phyloP scores from a whole-genome alignment of 257 asterid species.

The Plantago elongata region DNA sequence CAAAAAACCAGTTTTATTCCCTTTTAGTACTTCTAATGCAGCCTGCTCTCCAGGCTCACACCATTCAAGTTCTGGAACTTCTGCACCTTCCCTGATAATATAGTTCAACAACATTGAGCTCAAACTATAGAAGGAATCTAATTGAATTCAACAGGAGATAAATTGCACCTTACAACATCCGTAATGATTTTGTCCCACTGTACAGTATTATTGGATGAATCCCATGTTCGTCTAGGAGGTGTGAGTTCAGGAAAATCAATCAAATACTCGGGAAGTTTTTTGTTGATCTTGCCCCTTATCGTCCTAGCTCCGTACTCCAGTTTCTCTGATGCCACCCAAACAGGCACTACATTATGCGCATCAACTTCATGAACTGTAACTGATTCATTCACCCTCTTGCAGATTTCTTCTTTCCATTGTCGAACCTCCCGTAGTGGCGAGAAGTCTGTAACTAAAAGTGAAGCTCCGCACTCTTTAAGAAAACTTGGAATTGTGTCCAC shows the following conservation, averaged over 20 bases:
- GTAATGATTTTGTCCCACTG: slow-evolving; percentile 71
- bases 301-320: slow-evolving; percentile 89
- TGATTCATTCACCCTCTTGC: slow-evolving; percentile 47
- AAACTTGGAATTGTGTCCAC: slow-evolving; percentile 73
- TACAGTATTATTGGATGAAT: slow-evolving; percentile 27
- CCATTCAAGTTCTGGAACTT: slow-evolving; percentile 96
- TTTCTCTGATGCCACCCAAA: slow-evolving; percentile 86
- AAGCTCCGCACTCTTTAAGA: slow-evolving; percentile 72
- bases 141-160: slow-evolving; percentile 4
- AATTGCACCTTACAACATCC: slow-evolving; percentile 55
- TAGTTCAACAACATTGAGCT: slow-evolving; percentile 19
- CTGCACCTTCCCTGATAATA: slow-evolving; percentile 77
- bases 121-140: slow-evolving; percentile 5
- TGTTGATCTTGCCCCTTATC: slow-evolving; percentile 72
- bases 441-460: slow-evolving; percentile 91
- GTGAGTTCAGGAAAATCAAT: slow-evolving; percentile 59
- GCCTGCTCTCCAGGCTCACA: slow-evolving; percentile 89
- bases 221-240: slow-evolving; percentile 50
- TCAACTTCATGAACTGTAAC: slow-evolving; percentile 87
- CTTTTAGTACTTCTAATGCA: slow-evolving; percentile 64
- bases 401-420: slow-evolving; percentile 68
- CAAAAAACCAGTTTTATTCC: slow-evolving; percentile 67
- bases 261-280: slow-evolving; percentile 70
- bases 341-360: slow-evolving; percentile 87
- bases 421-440: slow-evolving; percentile 83